These are phyloP conservation scores for Leptosphaerulina australis DNA, from an alignment of 2,329 filamentous ascomycete genomes.

Conservation along the genomic window DNA sequence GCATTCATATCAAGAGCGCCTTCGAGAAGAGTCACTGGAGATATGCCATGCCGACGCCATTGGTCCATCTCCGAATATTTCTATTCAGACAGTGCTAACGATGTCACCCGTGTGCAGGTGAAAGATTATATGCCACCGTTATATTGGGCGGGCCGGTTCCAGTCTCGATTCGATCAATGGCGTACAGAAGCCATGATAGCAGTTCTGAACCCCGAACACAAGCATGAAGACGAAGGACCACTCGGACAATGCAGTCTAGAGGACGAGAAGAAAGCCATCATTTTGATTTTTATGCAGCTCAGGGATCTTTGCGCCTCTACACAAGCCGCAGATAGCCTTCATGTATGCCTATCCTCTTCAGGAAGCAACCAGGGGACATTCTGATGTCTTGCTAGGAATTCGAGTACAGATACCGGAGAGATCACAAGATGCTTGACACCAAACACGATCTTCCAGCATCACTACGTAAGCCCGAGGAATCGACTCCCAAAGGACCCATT, in stretches of 20 bases:
- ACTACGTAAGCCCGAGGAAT: slow-evolving; percentile 32
- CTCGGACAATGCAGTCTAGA: slow-evolving; percentile 31
- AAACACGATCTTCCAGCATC: slow-evolving; percentile 23
- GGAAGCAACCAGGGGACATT: background rate
- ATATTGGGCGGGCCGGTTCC: slow-evolving; percentile 47
- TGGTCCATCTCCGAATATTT: slow-evolving; percentile 17
- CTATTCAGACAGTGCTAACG: slow-evolving; percentile 28
- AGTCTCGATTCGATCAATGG: slow-evolving; percentile 44
- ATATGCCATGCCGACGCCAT: slow-evolving; percentile 3
- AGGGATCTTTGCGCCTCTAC: slow-evolving; percentile 37
- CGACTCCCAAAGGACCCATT: slow-evolving; percentile 31
- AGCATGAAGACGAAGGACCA: slow-evolving; percentile 14
- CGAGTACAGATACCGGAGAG: slow-evolving; percentile 41
- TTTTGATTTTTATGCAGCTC: slow-evolving; percentile 41
- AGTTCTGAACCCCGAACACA: slow-evolving; percentile 22
- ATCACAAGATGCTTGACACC: slow-evolving; percentile 34
- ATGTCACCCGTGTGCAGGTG: slow-evolving; percentile 30
- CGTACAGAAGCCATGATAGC: slow-evolving; percentile 39
- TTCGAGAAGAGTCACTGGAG: background rate
- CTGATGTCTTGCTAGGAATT: slow-evolving; percentile 34
- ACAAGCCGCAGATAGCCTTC: slow-evolving; percentile 43
- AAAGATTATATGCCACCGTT: slow-evolving; percentile 42
- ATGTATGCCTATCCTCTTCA: slow-evolving; percentile 25
- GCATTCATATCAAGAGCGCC: background rate
- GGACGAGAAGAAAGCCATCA: slow-evolving; percentile 37